Evolutionary conservation across 768 basidiomycete genomes (phyloP).

Genomic region (Amanita thiersii): DNA sequence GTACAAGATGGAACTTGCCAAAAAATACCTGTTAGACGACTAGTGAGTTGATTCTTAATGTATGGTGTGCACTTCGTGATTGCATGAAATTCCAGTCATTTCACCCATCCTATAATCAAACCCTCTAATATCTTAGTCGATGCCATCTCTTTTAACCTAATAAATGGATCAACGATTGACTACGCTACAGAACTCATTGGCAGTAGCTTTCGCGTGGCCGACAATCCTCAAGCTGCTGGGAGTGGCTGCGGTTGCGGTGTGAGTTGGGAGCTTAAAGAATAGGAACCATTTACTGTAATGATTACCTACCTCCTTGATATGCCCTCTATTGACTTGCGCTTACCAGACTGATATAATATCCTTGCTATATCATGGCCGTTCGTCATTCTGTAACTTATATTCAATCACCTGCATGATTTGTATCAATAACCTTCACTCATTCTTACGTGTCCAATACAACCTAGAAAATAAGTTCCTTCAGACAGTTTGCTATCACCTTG

Average conservation of each 20-base stretch:
- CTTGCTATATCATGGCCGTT: too few relatives aligned
- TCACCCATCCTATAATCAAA: conserved; percentile 60
- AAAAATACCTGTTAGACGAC: conserved; percentile 57
- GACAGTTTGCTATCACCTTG: too few relatives aligned
- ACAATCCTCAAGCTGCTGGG: conserved; percentile 89
- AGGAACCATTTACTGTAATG: too few relatives aligned
- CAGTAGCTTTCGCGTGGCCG: conserved; percentile 72
- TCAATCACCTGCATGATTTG: too few relatives aligned
- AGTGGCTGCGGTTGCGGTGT: conserved; percentile 93
- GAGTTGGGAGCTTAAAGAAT: conserved; percentile 82
- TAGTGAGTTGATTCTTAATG: conserved; percentile 52
- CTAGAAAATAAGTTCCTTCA: too few relatives aligned
- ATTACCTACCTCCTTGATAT: too few relatives aligned
- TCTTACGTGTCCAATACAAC: too few relatives aligned
- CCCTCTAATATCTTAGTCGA: conserved; percentile 81
- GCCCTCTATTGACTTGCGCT: too few relatives aligned
- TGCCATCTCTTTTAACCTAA: conserved; percentile 70
- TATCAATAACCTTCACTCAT: too few relatives aligned
- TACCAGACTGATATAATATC: too few relatives aligned
- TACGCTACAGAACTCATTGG: conserved; percentile 94
- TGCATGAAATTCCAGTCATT: conserved; percentile 38
- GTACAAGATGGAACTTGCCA: conserved; percentile 83
- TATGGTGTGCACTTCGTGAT: conserved; percentile 5
- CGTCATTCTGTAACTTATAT: too few relatives aligned
- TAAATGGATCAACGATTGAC: conserved; percentile 87